Conservation (phyloP, 352 stramenopile species). For the Phytophthora lateralis region DNA sequence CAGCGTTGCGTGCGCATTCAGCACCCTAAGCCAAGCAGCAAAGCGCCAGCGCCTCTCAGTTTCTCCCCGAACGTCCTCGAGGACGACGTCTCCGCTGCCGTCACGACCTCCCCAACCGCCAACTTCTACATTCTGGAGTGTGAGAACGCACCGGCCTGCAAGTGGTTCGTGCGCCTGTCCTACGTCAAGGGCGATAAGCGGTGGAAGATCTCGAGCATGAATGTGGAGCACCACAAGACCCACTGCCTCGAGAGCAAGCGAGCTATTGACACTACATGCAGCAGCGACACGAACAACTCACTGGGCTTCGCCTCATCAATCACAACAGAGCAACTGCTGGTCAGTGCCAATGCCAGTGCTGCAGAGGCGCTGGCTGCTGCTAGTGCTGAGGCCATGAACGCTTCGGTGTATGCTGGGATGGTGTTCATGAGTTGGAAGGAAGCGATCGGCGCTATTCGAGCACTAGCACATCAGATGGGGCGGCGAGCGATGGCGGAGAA, state of each 20-base stretch:
- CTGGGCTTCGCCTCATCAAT: conserved; percentile 46
- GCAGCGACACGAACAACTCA: neutral
- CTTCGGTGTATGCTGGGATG: conserved; percentile 49
- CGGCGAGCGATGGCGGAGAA: conserved; percentile 64
- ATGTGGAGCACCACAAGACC: conserved; percentile 64
- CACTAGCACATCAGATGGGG: conserved; percentile 61
- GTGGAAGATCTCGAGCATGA: conserved; percentile 82
- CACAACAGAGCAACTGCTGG: conserved; percentile 25
- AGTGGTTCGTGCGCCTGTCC: conserved; percentile 74
- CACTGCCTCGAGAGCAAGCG: conserved; percentile 46
- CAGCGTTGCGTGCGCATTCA: conserved; percentile 58
- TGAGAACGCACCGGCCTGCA: conserved; percentile 66
- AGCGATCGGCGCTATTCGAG: conserved; percentile 51
- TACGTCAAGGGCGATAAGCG: conserved; percentile 70
- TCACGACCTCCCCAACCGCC: conserved; percentile 12
- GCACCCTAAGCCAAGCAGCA: conserved; percentile 36
- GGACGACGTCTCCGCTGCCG: neutral
- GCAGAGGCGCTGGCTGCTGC: conserved; percentile 5
- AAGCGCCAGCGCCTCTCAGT: conserved; percentile 4
- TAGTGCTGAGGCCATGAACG: conserved; percentile 17
- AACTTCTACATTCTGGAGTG: conserved; percentile 70
- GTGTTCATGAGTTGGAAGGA: conserved; percentile 69
- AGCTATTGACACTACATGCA: conserved; percentile 4
- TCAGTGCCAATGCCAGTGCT: conserved; percentile 14
- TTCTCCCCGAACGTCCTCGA: neutral